Percentiles rank a stretch among this genome's conserved stretches.
phyloP scores from a whole-genome alignment of 2,329 filamentous ascomycete genomes.

The Aspergillus candidus region DNA sequence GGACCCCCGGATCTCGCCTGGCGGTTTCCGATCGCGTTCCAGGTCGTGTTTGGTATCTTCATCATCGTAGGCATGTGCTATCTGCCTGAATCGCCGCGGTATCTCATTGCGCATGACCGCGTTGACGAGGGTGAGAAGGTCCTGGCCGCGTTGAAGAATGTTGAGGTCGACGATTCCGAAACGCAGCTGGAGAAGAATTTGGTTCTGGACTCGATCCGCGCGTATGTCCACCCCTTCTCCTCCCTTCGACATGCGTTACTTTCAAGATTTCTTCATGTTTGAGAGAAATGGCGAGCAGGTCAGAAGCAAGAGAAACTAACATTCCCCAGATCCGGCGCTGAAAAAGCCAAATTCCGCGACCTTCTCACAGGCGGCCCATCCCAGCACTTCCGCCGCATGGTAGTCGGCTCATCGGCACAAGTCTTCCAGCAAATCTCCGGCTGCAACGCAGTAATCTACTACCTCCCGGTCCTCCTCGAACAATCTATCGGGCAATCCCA shows the following conservation, averaged over 20 bases:
- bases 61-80: slow-evolving; percentile 14
- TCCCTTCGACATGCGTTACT: background rate
- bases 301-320: background rate
- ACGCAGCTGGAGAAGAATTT: slow-evolving; percentile 10
- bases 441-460: slow-evolving; percentile 15
- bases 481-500: slow-evolving; percentile 9
- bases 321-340: slow-evolving; percentile 3
- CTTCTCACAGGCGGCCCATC: slow-evolving; percentile 12
- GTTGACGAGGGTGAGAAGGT: slow-evolving; percentile 11
- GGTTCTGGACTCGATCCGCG: slow-evolving; percentile 9
- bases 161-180: slow-evolving; percentile 8
- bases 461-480: slow-evolving; percentile 9
- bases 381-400: slow-evolving; percentile 12
- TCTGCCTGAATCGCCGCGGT: slow-evolving; percentile 15
- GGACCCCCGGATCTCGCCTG: slow-evolving; percentile 10
- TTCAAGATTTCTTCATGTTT: no score
- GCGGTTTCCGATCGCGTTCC: slow-evolving; percentile 16
- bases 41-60: slow-evolving; percentile 12
- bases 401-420: slow-evolving; percentile 10
- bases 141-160: slow-evolving; percentile 7
- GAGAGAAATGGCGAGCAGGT: no score
- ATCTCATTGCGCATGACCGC: slow-evolving; percentile 12
- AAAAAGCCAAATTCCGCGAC: slow-evolving; percentile 5
- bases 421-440: slow-evolving; percentile 12
- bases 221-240: slow-evolving; percentile 2